Conservation (phyloP, 129 eudicot genomes). For the Sambucus nigra region DNA sequence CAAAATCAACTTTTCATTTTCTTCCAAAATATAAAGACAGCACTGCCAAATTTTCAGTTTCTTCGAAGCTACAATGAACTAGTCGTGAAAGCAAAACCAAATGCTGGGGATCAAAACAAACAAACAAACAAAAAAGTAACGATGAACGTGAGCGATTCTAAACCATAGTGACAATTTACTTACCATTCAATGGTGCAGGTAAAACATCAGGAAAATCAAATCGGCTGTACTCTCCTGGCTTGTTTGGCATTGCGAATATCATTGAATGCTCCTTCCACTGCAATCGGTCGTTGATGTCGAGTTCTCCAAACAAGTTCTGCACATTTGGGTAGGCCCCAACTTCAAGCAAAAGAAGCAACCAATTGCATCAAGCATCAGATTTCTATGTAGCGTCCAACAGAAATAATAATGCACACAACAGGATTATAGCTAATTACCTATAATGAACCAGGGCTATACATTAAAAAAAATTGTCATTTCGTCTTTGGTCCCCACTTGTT, state of each 20-base stretch:
- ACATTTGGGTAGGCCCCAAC: conserved; percentile 98
- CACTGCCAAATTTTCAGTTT: too few species aligned
- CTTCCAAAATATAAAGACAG: too few species aligned
- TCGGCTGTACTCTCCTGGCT: conserved; percentile 92
- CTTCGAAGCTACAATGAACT: not conserved
- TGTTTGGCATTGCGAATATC: conserved; percentile 96
- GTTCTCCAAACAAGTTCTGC: conserved; percentile 91
- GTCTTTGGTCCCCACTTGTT: too few species aligned
- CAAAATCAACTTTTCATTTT: too few species aligned
- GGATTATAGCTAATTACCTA: not conserved
- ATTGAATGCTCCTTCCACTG: conserved; percentile 99
- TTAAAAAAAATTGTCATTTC: too few species aligned
- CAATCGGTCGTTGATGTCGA: conserved; percentile 79
- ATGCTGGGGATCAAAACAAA: not conserved
- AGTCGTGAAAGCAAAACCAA: not conserved
- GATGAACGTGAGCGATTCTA: not conserved
- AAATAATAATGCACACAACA: not conserved
- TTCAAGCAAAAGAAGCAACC: conserved; percentile 24
- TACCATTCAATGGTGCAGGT: conserved; percentile 92
- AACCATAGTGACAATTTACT: conserved; percentile 9
- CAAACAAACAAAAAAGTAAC: too few species aligned
- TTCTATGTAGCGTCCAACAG: not conserved
- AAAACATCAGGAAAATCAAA: conserved; percentile 88
- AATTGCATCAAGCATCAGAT: conserved; percentile 10
- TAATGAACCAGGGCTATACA: too few species aligned